phyloP scores from a whole-genome alignment of 1,139 yeast genomes.

The Zygotorulaspora mrakii region DNA sequence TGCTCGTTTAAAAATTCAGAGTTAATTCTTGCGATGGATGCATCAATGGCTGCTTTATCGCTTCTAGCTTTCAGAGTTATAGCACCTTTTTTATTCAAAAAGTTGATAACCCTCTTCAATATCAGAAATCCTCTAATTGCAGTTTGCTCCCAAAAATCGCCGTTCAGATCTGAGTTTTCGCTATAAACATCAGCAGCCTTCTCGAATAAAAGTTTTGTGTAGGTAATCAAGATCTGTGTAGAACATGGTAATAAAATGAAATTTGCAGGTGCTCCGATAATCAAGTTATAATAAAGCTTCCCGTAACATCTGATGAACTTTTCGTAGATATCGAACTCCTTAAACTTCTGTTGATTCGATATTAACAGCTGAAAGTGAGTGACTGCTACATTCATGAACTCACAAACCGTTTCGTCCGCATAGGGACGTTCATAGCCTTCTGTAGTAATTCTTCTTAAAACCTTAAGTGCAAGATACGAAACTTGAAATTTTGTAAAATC shows the following conservation, averaged over 20 bases:
- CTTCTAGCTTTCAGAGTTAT: slow-evolving; percentile 57
- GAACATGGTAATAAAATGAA: slow-evolving; percentile 68
- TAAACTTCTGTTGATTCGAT: slow-evolving; percentile 49
- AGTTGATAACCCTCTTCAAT: slow-evolving; percentile 59
- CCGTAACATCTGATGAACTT: slow-evolving; percentile 72
- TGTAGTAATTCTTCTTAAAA: slow-evolving; percentile 64
- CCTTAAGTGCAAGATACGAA: slow-evolving; percentile 74
- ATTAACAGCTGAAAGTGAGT: slow-evolving; percentile 59
- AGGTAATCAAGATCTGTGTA: slow-evolving; percentile 53
- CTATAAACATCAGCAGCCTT: slow-evolving; percentile 60
- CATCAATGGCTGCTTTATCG: slow-evolving; percentile 56
- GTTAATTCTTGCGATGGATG: slow-evolving; percentile 52
- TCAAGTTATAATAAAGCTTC: slow-evolving; percentile 60
- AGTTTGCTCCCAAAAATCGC: slow-evolving; percentile 71
- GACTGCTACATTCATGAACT: slow-evolving; percentile 55
- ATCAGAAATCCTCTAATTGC: slow-evolving; percentile 69
- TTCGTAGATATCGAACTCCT: slow-evolving; percentile 54
- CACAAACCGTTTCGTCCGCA: slow-evolving; percentile 50
- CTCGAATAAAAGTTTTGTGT: slow-evolving; percentile 55
- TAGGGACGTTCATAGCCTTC: slow-evolving; percentile 76
- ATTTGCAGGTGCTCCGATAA: slow-evolving; percentile 51
- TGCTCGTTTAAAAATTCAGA: slow-evolving; percentile 55
- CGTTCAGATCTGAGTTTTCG: slow-evolving; percentile 44
- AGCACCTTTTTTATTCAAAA: slow-evolving; percentile 64
- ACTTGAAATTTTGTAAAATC: slow-evolving; percentile 47